A percentile compares a stretch with the other conserved stretches of the same genome.
phyloP scores from a whole-genome alignment of 2,329 filamentous ascomycete genomes.

The Dissoconium aciculare region DNA sequence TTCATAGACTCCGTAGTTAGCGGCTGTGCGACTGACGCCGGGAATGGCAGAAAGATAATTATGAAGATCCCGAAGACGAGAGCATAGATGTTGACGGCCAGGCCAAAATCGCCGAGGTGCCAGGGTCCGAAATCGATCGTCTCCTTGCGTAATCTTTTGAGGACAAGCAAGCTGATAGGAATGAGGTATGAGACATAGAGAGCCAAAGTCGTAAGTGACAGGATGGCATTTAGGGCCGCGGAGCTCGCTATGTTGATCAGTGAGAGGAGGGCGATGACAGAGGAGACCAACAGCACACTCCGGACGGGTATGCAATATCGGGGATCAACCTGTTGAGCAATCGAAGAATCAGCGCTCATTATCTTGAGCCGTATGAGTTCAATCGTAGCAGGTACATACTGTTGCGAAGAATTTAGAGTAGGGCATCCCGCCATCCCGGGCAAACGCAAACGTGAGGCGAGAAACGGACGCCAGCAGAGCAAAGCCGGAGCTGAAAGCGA shows the following conservation, averaged over 20 bases:
- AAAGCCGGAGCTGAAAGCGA: constrained; percentile 20
- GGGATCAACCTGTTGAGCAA: constrained; percentile 1
- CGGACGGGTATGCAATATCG: constrained; percentile 3
- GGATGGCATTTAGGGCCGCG: constrained; percentile 29
- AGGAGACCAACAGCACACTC: constrained; percentile 12
- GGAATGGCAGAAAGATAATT: constrained; percentile 38
- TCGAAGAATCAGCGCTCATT: constrained; percentile 7
- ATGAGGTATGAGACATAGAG: constrained; percentile 28
- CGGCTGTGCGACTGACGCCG: constrained; percentile 21
- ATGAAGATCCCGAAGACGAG: constrained; percentile 31
- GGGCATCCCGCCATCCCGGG: constrained; percentile 25
- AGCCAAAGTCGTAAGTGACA: constrained; percentile 26
- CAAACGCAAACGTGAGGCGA: constrained; percentile 28
- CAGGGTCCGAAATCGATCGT: constrained; percentile 25
- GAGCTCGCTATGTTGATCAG: constrained; percentile 26
- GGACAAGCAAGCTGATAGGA: constrained; percentile 24
- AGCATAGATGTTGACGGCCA: constrained; percentile 26
- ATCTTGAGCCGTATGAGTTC: not conserved
- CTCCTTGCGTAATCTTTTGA: constrained; percentile 23
- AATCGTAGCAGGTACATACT: constrained; percentile 1
- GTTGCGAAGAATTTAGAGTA: not conserved
- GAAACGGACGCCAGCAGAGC: constrained; percentile 26
- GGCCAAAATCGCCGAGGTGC: constrained; percentile 26
- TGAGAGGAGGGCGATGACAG: constrained; percentile 18
- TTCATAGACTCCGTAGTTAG: constrained; percentile 33